A percentile compares a stretch with the other conserved stretches of the same genome.
These are phyloP conservation scores for Ogataea trehaloabstinens DNA, from an alignment of 805 yeast species.

Conservation along the genomic window DNA sequence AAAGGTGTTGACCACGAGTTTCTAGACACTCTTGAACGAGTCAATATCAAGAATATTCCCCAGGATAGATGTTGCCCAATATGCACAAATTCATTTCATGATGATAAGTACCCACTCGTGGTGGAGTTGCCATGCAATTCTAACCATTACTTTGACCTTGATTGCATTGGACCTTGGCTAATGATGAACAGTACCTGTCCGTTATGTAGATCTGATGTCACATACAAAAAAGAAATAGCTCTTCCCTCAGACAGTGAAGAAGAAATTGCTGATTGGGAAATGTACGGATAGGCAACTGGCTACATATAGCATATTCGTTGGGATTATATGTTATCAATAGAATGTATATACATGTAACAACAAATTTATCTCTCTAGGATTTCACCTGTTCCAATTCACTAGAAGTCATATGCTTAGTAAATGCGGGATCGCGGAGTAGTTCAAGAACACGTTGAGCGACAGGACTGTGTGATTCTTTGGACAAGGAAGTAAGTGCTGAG, in stretches of 20 bases:
- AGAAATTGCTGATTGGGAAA: constrained; percentile 72
- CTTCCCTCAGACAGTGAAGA: constrained; percentile 48
- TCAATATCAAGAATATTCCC: constrained; percentile 40
- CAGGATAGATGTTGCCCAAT: constrained; percentile 74
- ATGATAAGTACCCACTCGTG: constrained; percentile 75
- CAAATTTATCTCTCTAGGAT: constrained; percentile 4
- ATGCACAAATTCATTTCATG: constrained; percentile 69
- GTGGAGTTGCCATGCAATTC: constrained; percentile 69
- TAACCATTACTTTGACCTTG: constrained; percentile 79
- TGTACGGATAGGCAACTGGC: constrained; percentile 55
- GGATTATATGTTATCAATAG: not conserved
- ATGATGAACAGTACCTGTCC: constrained; percentile 77
- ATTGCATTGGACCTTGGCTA: constrained; percentile 90
- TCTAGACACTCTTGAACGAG: constrained; percentile 75
- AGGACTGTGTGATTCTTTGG: constrained; percentile 32
- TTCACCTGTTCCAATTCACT: constrained; percentile 21
- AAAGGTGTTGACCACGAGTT: constrained; percentile 66
- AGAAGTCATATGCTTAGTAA: constrained; percentile 49
- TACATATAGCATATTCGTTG: not conserved
- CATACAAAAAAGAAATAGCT: constrained; percentile 38
- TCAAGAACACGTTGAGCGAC: constrained; percentile 69
- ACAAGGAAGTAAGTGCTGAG: constrained; percentile 22
- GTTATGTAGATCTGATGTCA: constrained; percentile 73
- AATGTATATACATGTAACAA: constrained; percentile 11
- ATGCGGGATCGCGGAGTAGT: constrained; percentile 67